Evolutionary conservation across 768 basidiomycete genomes (phyloP).

Genomic region (Hydnomerulius pinastri): DNA sequence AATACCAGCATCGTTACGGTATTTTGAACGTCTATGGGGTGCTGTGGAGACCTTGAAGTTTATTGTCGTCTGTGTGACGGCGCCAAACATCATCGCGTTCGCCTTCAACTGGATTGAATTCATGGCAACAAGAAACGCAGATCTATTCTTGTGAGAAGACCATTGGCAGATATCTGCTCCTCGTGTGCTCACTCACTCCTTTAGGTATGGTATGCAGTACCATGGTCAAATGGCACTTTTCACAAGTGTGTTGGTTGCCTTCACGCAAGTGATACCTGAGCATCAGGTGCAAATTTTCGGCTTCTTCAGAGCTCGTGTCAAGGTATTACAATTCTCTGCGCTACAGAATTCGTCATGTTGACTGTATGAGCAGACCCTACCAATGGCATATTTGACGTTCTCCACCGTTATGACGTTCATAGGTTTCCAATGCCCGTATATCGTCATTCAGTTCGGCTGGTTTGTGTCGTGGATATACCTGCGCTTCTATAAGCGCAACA

Average conservation of each 20-base stretch:
- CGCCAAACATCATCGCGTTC: slow-evolving; percentile 87
- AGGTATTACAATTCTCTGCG: slow-evolving; percentile 51
- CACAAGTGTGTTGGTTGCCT: slow-evolving; percentile 87
- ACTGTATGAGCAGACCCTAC: slow-evolving; percentile 62
- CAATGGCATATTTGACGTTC: slow-evolving; percentile 92
- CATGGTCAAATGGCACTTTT: slow-evolving; percentile 94
- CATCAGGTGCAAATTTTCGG: slow-evolving; percentile 96
- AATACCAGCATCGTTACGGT: slow-evolving; percentile 81
- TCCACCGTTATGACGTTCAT: slow-evolving; percentile 83
- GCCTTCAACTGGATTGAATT: slow-evolving; percentile 89
- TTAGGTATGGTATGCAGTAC: slow-evolving; percentile 85
- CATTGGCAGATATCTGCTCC: slow-evolving; percentile 3
- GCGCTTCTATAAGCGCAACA: slow-evolving; percentile 93
- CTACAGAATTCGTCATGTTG: neutral
- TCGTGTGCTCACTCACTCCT: slow-evolving; percentile 13
- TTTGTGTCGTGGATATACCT: slow-evolving; percentile 94
- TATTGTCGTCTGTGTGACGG: slow-evolving; percentile 72
- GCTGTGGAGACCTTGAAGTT: slow-evolving; percentile 84
- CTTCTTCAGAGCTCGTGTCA: slow-evolving; percentile 81
- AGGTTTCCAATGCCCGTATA: slow-evolving; percentile 88
- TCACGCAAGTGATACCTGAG: slow-evolving; percentile 97
- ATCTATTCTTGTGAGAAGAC: slow-evolving; percentile 74
- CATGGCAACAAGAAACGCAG: slow-evolving; percentile 64
- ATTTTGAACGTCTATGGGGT: slow-evolving; percentile 96
- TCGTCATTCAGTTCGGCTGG: slow-evolving; percentile 99